phyloP scores from a whole-genome alignment of 192 early-diverging fungal genomes.

The Coemansia furcata region DNA sequence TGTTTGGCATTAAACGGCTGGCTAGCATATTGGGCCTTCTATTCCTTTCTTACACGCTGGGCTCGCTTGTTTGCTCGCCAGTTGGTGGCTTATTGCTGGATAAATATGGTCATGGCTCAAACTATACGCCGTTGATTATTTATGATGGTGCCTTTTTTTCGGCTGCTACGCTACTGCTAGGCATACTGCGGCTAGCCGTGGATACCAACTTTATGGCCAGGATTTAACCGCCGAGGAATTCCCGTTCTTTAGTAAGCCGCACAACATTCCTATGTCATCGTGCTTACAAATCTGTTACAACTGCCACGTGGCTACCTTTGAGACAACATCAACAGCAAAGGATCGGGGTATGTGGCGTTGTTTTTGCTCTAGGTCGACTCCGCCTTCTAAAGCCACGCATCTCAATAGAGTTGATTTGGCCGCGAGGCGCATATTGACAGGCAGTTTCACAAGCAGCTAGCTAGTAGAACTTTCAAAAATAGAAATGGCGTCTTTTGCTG shows the following conservation, averaged over 20 bases:
- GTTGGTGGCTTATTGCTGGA: slow-evolving; percentile 22
- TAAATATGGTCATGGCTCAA: slow-evolving; percentile 28
- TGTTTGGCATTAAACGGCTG: slow-evolving; percentile 29
- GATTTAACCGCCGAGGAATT: not conserved
- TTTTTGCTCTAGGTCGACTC: not conserved
- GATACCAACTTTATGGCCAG: not conserved
- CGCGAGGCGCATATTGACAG: not conserved
- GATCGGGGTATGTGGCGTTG: not conserved
- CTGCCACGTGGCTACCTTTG: not conserved
- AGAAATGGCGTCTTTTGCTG: not conserved
- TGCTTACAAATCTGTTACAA: not conserved
- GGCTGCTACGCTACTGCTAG: slow-evolving; percentile 6
- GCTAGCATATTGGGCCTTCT: slow-evolving; percentile 32
- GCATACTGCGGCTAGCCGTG: slow-evolving; percentile 16
- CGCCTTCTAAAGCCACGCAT: not conserved
- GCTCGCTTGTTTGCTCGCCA: slow-evolving; percentile 19
- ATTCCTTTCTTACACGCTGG: slow-evolving; percentile 19
- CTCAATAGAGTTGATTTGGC: not conserved
- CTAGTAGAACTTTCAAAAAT: not conserved
- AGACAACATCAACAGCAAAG: not conserved
- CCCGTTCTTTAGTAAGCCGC: not conserved
- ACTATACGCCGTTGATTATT: slow-evolving; percentile 22
- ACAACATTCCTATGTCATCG: not conserved
- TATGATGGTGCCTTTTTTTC: slow-evolving; percentile 24
- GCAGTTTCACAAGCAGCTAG: not conserved